These are phyloP conservation scores for Pichia sp. DNA, from an alignment of 1,139 yeast genomes.

Conservation along the genomic window DNA sequence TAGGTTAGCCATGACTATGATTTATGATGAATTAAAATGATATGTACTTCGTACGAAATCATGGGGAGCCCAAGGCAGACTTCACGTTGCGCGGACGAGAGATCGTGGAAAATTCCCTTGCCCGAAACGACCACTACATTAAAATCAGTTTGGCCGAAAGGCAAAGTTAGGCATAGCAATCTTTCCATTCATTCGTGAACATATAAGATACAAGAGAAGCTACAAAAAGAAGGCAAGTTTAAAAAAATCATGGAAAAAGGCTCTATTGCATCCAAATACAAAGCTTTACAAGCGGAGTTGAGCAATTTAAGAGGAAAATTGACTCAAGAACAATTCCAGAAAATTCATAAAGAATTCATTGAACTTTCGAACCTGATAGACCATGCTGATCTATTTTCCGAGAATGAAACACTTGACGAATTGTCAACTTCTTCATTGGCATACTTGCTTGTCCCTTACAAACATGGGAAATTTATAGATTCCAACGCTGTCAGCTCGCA, in stretches of 20 bases:
- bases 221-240: no score
- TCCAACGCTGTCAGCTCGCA: slow-evolving; percentile 18
- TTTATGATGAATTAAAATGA: neutral
- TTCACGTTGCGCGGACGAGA: neutral
- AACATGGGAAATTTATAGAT: slow-evolving; percentile 20
- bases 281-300: neutral
- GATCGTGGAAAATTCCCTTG: neutral
- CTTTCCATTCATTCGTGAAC: no score
- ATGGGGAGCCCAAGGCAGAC: neutral
- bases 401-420: slow-evolving; percentile 18
- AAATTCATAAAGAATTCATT: slow-evolving; percentile 16
- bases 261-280: slow-evolving; percentile 5
- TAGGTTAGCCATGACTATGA: neutral
- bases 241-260: neutral
- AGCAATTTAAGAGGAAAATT: neutral
- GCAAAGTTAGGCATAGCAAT: neutral
- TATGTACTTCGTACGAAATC: neutral
- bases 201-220: no score
- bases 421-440: slow-evolving; percentile 8
- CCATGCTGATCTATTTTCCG: slow-evolving; percentile 14
- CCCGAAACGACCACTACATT: no score
- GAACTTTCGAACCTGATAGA: slow-evolving; percentile 11
- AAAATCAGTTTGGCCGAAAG: neutral
- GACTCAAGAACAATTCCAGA: slow-evolving; percentile 14
- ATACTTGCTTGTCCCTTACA: slow-evolving; percentile 9